Base-by-base conservation (phyloP, 495 filamentous ascomycete species). In the Sabuloglossum arenarium region DNA sequence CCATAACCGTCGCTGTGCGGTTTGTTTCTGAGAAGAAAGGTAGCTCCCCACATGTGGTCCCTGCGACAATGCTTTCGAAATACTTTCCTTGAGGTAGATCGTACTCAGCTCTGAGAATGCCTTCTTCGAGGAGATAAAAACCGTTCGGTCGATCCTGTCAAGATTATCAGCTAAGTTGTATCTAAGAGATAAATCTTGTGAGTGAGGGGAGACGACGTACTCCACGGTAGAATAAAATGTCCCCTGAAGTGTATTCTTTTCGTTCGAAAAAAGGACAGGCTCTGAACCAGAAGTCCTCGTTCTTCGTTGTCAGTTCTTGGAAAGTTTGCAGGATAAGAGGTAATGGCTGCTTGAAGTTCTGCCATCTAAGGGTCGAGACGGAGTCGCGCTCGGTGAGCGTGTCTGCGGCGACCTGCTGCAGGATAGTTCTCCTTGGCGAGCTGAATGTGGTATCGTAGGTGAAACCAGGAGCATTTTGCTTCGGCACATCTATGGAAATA, bases 221-320 rank as follows among this genome's bases (percentile, higher is more conserved):
- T 46, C 67, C 68, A 4, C 65, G 76, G 23, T 78, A 67, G 67
- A 88, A 98, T 3, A 98, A 68, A 19, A 85, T 70, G n/a, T 75
- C 77, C 4, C 85, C 86, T 0, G 80, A 72, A 0, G 74, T 53
- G 59, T 82, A 86, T 61, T 78, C 75, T 43, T 78, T 75, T 53
- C 78, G 77, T 12, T 66, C 61, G 64, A 97, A 94, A 67, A 80
- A 95, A 1, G 74, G 71, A 31, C 76, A 79, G 11, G 75, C 79
- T 10, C 76, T 77, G 68, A 85, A 88, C 91, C 91, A 98, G 65
- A 97, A 98, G 64, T 95, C 89, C 65, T 94, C 90, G 61, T 84
- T 82, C 61, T 85, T 81, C 52, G 81, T 73, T 50, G 81, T 88
- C 39, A 95, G 72, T 58, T 85, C 85, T 58, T 86, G 80, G 69